Conservation (phyloP, 805 yeast species). For the Hanseniaspora lachancei region DNA sequence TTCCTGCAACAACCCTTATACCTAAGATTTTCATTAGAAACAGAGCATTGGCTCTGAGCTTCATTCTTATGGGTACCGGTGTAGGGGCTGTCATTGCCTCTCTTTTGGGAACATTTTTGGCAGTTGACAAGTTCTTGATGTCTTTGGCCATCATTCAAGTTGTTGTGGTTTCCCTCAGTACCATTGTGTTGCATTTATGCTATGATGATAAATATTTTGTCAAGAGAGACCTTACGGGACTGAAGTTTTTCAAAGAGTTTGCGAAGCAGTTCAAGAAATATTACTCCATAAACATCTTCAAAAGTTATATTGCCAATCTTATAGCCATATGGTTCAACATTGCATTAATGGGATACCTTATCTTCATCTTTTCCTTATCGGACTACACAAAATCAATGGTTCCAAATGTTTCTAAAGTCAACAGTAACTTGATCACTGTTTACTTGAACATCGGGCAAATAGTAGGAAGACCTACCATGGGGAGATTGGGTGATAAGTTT, state of each 20-base stretch:
- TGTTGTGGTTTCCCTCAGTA: neutral
- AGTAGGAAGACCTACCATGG: constrained; percentile 39
- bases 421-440: constrained; percentile 36
- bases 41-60: constrained; percentile 43
- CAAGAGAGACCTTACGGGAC: constrained; percentile 20
- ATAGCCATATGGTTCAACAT: constrained; percentile 30
- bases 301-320: constrained; percentile 24
- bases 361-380: constrained; percentile 36
- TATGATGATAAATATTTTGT: neutral
- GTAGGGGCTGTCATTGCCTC: constrained; percentile 34
- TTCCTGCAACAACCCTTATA: constrained; percentile 46
- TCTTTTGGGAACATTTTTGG: constrained; percentile 2
- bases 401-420: constrained; percentile 32
- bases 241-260: constrained; percentile 16
- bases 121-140: neutral
- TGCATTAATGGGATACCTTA: constrained; percentile 31
- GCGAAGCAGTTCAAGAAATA: constrained; percentile 24
- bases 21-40: constrained; percentile 62
- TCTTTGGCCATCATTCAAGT: neutral
- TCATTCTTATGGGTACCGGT: constrained; percentile 40
- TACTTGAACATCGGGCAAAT: constrained; percentile 35
- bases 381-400: constrained; percentile 33
- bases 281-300: constrained; percentile 26
- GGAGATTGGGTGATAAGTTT: constrained; percentile 31
- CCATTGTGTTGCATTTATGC: neutral